Evolutionary conservation across 73 alveolate species (phyloP).

Genomic region (Urostyla sp.): DNA sequence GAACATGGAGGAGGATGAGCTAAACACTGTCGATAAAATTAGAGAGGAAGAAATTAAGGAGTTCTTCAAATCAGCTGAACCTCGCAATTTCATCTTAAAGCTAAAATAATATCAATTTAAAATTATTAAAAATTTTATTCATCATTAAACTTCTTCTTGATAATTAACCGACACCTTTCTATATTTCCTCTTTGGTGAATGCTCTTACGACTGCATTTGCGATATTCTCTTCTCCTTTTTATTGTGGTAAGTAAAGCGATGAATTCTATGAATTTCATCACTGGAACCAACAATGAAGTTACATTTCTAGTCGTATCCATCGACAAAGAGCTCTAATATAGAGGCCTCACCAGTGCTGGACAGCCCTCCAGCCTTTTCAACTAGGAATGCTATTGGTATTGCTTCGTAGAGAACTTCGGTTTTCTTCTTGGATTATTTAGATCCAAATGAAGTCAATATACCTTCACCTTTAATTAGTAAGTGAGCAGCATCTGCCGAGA

Average conservation of each 20-base stretch:
- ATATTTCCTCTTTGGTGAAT: background rate
- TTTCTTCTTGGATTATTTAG: conserved; percentile 63
- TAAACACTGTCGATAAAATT: conserved; percentile 6
- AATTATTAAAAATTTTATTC: too few relatives aligned
- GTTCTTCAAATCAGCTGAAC: conserved; percentile 34
- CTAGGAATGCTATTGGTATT: conserved; percentile 87
- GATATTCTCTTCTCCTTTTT: background rate
- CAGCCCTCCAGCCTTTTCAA: conserved; percentile 90
- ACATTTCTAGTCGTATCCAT: conserved; percentile 48
- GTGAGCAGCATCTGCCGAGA: conserved; percentile 81
- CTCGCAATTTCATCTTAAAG: conserved; percentile 15
- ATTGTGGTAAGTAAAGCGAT: conserved; percentile 23
- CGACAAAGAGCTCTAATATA: conserved; percentile 48
- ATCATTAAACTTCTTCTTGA: too few relatives aligned
- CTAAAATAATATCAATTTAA: too few relatives aligned
- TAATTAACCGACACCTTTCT: too few relatives aligned
- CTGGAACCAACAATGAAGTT: conserved; percentile 60
- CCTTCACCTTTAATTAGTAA: conserved; percentile 77
- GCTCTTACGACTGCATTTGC: background rate
- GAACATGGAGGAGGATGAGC: conserved; percentile 44
- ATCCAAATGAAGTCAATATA: conserved; percentile 61
- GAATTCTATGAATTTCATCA: conserved; percentile 55
- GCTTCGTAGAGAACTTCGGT: conserved; percentile 85
- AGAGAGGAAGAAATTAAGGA: conserved; percentile 47
- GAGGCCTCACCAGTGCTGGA: conserved; percentile 56